These are phyloP conservation scores for Colletotrichum sp. DNA, from an alignment of 2,329 filamentous ascomycete species.

Conservation along the genomic window DNA sequence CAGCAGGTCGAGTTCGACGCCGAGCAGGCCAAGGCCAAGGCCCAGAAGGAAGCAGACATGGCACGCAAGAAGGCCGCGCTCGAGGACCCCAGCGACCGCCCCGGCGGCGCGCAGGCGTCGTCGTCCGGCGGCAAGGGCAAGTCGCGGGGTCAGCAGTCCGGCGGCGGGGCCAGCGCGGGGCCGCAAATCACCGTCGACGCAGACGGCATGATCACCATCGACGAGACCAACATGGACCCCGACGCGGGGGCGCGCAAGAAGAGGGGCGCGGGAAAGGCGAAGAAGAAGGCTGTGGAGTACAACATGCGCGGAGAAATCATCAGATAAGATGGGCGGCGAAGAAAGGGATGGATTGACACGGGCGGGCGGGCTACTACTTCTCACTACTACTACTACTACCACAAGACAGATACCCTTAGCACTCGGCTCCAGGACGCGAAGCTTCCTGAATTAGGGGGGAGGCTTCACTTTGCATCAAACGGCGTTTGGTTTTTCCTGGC, in stretches of 20 bases:
- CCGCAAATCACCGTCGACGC: slow-evolving; percentile 17
- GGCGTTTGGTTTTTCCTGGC: background rate
- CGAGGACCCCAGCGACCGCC: slow-evolving; percentile 43
- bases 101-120: slow-evolving; percentile 5
- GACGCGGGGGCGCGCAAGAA: slow-evolving; percentile 29
- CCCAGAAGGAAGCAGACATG: slow-evolving; percentile 53
- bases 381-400: background rate
- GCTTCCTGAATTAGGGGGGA: background rate
- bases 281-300: slow-evolving; percentile 36
- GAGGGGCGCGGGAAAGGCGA: slow-evolving; percentile 35
- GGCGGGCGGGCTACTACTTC: background rate
- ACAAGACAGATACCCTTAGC: background rate
- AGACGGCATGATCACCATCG: slow-evolving; percentile 22
- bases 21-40: slow-evolving; percentile 45
- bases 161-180: background rate
- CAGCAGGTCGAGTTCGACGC: slow-evolving; percentile 50
- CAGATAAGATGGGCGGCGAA: background rate
- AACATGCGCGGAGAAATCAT: slow-evolving; percentile 25
- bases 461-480: background rate
- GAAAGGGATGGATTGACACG: background rate
- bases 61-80: slow-evolving; percentile 54
- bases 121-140: background rate
- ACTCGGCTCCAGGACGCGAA: background rate
- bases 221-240: slow-evolving; percentile 21
- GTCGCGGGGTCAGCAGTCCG: background rate